Evolutionary conservation across 805 yeast genomes (phyloP), one percentile per base, ranked within the genome.

Genomic region (Ogataea nonfermentans): DNA sequence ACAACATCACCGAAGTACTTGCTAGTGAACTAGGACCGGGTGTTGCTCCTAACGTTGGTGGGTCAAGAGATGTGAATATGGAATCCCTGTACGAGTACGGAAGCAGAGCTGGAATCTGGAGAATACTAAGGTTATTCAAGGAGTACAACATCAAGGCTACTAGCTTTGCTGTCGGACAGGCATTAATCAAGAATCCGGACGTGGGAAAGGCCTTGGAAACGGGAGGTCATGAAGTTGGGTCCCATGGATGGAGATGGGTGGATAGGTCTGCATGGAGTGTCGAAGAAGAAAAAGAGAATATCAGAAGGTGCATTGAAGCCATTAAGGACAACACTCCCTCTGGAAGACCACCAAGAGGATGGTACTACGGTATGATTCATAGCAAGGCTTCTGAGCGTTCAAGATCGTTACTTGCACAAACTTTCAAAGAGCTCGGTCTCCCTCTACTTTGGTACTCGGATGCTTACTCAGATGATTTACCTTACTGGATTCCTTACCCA

Each of bases 231-330:
- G 70, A 65, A 41, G 56, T 65, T 24, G 67, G 63, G 7, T 61
- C 65, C 16, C 70, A 65, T 40, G 66, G 66, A 9, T 56, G 59
- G 44, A 48, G 70, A 27, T 65, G 70, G 70, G 53, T 62, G 28
- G 62, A 60, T 41, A 56, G 60, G 48, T 57, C 59, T 29, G 41
- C 48, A 13, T 44, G 49, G 35, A 39, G 55, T 3, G 57, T 57
- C 26, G 68, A 59, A 33, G 62, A 59, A 36, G 67, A 65, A 44
- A 55, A 57, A 40, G 61, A 52, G 25, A 51, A 53, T 44, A 58
- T 65, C 34, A 49, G 47, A 35, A 51, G 51, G 29, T 52, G 58
- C 22, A 51, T 65, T 33, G 53, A 49, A 23, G 47, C 60, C 19
- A 44, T 65, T 32, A 56, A 58, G 45, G 53, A 49, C 15, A 50